Percentiles rank a stretch among this genome's conserved stretches.
Evolutionary conservation across 164 flowering plant species (phyloP).

Genomic region (Protea cynaroides): DNA sequence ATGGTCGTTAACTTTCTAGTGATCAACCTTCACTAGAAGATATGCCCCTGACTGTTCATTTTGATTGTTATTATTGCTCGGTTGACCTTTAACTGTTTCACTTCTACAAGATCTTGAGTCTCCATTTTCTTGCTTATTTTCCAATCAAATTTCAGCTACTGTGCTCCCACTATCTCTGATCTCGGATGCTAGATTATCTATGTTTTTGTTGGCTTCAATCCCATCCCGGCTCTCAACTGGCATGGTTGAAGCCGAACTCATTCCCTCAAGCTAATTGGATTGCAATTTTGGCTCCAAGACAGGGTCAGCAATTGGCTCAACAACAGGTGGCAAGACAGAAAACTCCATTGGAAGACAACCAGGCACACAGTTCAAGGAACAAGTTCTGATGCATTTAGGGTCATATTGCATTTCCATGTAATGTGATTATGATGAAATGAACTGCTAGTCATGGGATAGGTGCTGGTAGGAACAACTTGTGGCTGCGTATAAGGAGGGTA

Average conservation of each 20-base stretch:
- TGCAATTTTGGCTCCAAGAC: slow-evolving; percentile 30
- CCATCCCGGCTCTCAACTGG: slow-evolving; percentile 39
- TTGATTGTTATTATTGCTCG: slow-evolving; percentile 9
- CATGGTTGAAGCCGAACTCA: slow-evolving; percentile 26
- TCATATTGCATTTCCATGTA: slow-evolving; percentile 75
- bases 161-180: slow-evolving; percentile 25
- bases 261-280: slow-evolving; percentile 23
- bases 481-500: slow-evolving; percentile 71
- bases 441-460: slow-evolving; percentile 44
- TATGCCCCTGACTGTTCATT: slow-evolving; percentile 29
- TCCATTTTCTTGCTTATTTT: slow-evolving; percentile 28
- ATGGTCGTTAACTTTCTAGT: not conserved
- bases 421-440: slow-evolving; percentile 68
- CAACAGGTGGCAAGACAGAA: slow-evolving; percentile 56
- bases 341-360: slow-evolving; percentile 64
- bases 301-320: slow-evolving; percentile 42
- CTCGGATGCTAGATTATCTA: slow-evolving; percentile 23
- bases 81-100: slow-evolving; percentile 25
- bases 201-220: slow-evolving; percentile 40
- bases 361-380: slow-evolving; percentile 63
- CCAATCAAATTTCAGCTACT: slow-evolving; percentile 23
- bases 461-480: slow-evolving; percentile 51
- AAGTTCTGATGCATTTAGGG: slow-evolving; percentile 54
- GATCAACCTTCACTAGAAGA: slow-evolving; percentile 34
- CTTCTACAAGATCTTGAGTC: slow-evolving; percentile 14